Base-by-base conservation (phyloP, 2,329 filamentous ascomycete species). In the Fragosphaeria purpurea region DNA sequence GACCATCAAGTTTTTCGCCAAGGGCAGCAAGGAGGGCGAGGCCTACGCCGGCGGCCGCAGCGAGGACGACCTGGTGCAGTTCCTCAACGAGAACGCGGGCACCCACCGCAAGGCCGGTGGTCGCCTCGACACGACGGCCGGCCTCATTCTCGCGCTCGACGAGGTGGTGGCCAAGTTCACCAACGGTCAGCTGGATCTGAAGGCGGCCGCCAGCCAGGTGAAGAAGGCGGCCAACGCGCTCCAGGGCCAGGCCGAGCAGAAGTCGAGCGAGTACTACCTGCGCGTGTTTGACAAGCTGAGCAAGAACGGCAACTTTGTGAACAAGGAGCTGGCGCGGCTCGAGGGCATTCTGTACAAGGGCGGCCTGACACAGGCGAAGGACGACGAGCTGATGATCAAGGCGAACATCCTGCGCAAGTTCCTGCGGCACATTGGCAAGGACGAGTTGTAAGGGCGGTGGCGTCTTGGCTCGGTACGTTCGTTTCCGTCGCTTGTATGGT, bases 1-100 rank as follows among this genome's bases (percentile, higher is more conserved):
- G 46, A 98, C 93, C 56, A 95, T 98, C 75, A 95, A 95, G 74
- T 98, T 85, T 80, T 98, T 96, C 79, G 80, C 88, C 59, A 86
- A 85, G 67, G 90, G 89, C 60, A 86, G 82, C 63, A 86, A 78
- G 56, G 81, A 85, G 63, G 68, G 82, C 44, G 76, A 83, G 60
- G 64, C 74, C 44, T 98, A 96, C 77, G 71, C 75, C 49, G 84
- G 86, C 54, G 86, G 79, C 55, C 90, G 93, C 58, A 73, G 74
- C 46, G 88, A 96, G 74, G 74, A 78, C 44, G 85, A 82, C 57
- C 74, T 98, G 41, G 67, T 97, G 58, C 67, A 77, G 5, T 98
- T 85, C 72, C 65, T 98, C 69, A 98, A 98, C 75, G 76, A 82
- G 60, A 86, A 96, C 72, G 79, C 88, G 11, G 90, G 89, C 59